Base-by-base conservation (phyloP, 2,329 filamentous ascomycete genomes). In the Colletotrichum trifolii region DNA sequence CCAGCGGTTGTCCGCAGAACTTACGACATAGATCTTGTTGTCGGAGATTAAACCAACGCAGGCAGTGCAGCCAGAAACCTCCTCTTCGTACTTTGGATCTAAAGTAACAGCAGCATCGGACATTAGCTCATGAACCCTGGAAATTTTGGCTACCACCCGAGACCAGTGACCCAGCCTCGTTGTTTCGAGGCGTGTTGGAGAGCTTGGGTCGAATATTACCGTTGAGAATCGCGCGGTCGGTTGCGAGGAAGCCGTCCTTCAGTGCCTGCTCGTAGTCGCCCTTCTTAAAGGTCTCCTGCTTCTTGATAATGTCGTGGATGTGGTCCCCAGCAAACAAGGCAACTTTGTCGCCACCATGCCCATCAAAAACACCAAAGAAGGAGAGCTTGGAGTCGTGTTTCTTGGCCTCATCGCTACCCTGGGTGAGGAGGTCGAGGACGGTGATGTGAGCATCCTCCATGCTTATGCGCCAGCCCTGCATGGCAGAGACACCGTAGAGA, bases 401-500 rank as follows among this genome's bases (percentile, higher is more conserved):
- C 72, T 90, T 86, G 70, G 88, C 82, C 34, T 87, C 84, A 60
- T 89, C 77, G 66, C 76, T 76, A 64, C 79, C 74, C 63, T 77
- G 73, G 67, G 88, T 83, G 74, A 96, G 88, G 71, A 98, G 88
- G 79, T 98, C 93, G 76, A 99, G 91, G 56, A 98, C 83, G 60
- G 92, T 87, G 67, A 92, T 93, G 82, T 99, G 96, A 69, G 96
- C 90, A 78, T 99, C 96, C 80, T 99, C 96, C 96, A 99, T 99
- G 84, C 93, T 97, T 82, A 99, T 98, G 83, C 96, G 92, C 96
- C 96, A 99, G 84, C 96, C 96, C 82, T 99, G 96, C 96, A 99
- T 99, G 81, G 94, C 94, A 71, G 96, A 99, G 71, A 98, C 89
- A 76, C 96, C 96, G 80, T 92, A 99, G 77, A 96, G 82, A 77